These are phyloP conservation scores for Boletus pseudopeckii DNA, from an alignment of 768 basidiomycete genomes.

Conservation along the genomic window DNA sequence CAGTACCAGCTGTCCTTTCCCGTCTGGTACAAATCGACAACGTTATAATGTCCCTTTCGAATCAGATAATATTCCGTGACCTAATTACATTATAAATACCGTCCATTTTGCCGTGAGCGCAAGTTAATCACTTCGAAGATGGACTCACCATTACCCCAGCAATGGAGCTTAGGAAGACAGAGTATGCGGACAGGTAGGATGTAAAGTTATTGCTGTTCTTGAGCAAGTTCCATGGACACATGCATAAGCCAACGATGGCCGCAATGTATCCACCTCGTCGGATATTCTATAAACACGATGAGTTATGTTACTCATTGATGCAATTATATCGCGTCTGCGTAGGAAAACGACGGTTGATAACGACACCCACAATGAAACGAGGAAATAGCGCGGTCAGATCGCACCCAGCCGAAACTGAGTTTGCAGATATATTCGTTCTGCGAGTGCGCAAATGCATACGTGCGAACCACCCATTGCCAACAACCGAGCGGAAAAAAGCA, in stretches of 20 bases:
- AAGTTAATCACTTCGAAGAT: not conserved
- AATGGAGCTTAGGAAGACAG: conserved; percentile 78
- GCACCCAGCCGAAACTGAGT: conserved; percentile 79
- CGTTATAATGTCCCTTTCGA: conserved; percentile 64
- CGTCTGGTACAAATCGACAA: conserved; percentile 65
- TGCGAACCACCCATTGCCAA: conserved; percentile 7
- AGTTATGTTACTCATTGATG: not conserved
- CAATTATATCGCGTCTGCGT: not conserved
- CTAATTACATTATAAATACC: conserved; percentile 30
- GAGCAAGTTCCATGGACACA: conserved; percentile 75
- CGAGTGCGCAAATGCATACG: not conserved
- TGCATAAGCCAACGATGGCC: conserved; percentile 72
- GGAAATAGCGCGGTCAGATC: conserved; percentile 78
- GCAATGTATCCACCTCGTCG: conserved; percentile 81
- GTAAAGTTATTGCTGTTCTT: conserved; percentile 73
- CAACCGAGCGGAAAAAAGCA: not conserved
- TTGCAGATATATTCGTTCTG: conserved; percentile 78
- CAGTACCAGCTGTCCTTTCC: conserved; percentile 64
- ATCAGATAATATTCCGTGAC: conserved; percentile 79
- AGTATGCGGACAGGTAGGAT: conserved; percentile 79
- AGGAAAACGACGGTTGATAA: not conserved
- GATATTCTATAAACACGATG: conserved; percentile 52
- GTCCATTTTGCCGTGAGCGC: not conserved
- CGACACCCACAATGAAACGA: conserved; percentile 60
- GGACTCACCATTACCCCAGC: conserved; percentile 69